Evolutionary conservation across 345 rosid species (phyloP).

Genomic region (Linum lewisii): DNA sequence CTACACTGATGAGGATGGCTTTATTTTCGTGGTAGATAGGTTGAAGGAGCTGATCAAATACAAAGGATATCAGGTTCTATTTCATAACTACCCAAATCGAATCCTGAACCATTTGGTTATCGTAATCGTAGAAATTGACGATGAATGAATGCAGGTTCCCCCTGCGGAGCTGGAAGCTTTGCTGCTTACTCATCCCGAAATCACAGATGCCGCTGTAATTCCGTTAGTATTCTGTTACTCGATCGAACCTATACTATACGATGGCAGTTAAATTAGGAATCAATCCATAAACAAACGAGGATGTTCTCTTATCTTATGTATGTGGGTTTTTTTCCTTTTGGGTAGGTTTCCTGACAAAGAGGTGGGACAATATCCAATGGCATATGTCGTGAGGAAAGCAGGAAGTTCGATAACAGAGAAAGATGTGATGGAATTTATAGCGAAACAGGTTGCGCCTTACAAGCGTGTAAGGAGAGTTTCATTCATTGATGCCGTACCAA

Average conservation of each 20-base stretch:
- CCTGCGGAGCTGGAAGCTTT: conserved; percentile 90
- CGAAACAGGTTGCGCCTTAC: conserved; percentile 71
- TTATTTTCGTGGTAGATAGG: conserved; percentile 74
- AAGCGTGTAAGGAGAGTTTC: conserved; percentile 59
- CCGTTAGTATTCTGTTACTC: conserved; percentile 54
- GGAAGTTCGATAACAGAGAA: conserved; percentile 41
- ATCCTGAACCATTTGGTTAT: background rate
- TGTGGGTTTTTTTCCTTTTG: background rate
- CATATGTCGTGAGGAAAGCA: conserved; percentile 58
- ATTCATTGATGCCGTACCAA: conserved; percentile 53
- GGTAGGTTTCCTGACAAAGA: conserved; percentile 71
- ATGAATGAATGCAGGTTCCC: conserved; percentile 43
- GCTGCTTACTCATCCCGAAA: conserved; percentile 59
- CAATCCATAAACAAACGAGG: no score
- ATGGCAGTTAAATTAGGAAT: no score
- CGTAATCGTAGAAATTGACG: no score
- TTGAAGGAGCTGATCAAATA: conserved; percentile 90
- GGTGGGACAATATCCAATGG: conserved; percentile 83
- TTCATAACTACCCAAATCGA: no score
- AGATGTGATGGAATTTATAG: conserved; percentile 54
- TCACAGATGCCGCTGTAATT: conserved; percentile 70
- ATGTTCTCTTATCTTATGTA: no score
- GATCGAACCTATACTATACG: no score
- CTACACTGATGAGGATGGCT: conserved; percentile 77
- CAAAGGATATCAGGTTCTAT: conserved; percentile 78